phyloP scores from a whole-genome alignment of 768 basidiomycete genomes.

The Lactifluus subvellereus region DNA sequence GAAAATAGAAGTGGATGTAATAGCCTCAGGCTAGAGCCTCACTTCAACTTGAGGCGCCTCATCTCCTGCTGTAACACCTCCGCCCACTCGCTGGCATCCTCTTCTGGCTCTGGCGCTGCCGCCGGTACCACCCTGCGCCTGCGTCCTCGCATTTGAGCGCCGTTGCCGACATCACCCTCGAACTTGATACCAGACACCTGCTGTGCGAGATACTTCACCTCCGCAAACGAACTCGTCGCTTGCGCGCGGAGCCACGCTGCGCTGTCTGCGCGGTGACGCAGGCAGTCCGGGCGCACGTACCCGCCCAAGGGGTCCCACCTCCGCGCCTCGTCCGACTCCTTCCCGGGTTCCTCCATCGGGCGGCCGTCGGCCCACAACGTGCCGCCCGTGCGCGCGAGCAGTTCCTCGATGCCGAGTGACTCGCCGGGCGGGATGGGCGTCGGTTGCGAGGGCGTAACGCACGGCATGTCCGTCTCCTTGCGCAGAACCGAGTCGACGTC shows the following conservation, averaged over 20 bases:
- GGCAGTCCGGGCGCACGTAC: slow-evolving; percentile 53
- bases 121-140: neutral
- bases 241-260: slow-evolving; percentile 73
- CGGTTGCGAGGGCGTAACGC: slow-evolving; percentile 90
- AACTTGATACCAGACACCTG: slow-evolving; percentile 41
- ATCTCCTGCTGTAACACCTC: slow-evolving; percentile 14
- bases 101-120: neutral
- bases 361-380: slow-evolving; percentile 56
- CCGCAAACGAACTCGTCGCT: slow-evolving; percentile 61
- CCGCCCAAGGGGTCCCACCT: slow-evolving; percentile 36
- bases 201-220: slow-evolving; percentile 65
- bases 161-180: slow-evolving; percentile 29
- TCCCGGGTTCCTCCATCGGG: slow-evolving; percentile 41
- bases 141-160: slow-evolving; percentile 23
- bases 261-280: slow-evolving; percentile 56
- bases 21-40: neutral
- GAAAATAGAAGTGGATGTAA: neutral
- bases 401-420: slow-evolving; percentile 61
- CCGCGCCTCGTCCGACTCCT: slow-evolving; percentile 27
- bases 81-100: slow-evolving; percentile 11
- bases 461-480: slow-evolving; percentile 96
- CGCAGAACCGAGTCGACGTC: slow-evolving; percentile 87
- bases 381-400: slow-evolving; percentile 62
- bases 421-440: slow-evolving; percentile 81
- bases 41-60: slow-evolving; percentile 1